Evolutionary conservation across 139 green algal genomes (phyloP), one percentile per base, ranked within the genome.

Genomic region (Zygnema cylindricum): DNA sequence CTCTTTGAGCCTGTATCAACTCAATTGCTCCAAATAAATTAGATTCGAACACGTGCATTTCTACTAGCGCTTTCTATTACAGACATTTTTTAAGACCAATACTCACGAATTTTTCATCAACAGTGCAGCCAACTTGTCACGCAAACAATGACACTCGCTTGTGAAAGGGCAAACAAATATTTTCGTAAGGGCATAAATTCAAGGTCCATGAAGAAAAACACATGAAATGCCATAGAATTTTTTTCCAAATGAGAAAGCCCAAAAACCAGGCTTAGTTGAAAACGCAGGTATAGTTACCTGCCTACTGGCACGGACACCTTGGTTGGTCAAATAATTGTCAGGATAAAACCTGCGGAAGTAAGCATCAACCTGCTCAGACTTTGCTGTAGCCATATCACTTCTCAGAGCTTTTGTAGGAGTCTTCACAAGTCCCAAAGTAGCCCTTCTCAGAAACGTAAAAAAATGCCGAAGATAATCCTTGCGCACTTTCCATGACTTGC

Each of bases 331-430:
- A n/a, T 89, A 89, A 1, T n/a, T 11, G 2, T 89, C 25, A 35
- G 85, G 85, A 63, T 89, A 89, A n/a, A 89, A 38, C 32, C 85
- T 55, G 30, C 38, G 39, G 33, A 89, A 89, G 55, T 69, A 89
- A 41, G 40, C 35, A 77, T 85, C 77, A 57, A 85, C 11, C 16
- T 85, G 7, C 42, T 25, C 7, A 3, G 77, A 85, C 55, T 55
- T 79, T 63, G 49, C 7, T 63, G 49, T 63, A 63, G 49, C 49
- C 16, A 63, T 63, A 63, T 63, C 49, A 63, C 49, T 63, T 63
- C 49, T 63, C 49, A 63, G 16, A 63, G 7, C 7, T 16, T 63
- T 63, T 16, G 49, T 25, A 7, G 49, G 49, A 63, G 49, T 25
- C 22, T 54, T 39, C 22, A 86, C 38, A 0, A 77, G 22, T 55